Evolutionary conservation across 2,329 filamentous ascomycete species (phyloP).

Genomic region (Teratosphaeria nubilosa): DNA sequence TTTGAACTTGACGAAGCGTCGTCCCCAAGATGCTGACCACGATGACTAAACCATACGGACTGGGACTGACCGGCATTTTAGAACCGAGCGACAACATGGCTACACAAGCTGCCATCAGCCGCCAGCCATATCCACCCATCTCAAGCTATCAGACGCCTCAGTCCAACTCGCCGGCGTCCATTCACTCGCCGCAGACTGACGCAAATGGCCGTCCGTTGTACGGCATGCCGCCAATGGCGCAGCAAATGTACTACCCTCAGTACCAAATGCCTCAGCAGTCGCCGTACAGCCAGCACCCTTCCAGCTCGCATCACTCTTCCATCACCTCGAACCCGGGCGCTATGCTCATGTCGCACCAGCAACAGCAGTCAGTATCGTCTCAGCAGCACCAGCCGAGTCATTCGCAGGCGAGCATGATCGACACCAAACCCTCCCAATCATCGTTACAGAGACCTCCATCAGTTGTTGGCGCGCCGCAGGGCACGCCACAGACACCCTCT

Average conservation of each 20-base stretch:
- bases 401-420: slow-evolving; percentile 32
- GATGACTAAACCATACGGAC: slow-evolving; percentile 8
- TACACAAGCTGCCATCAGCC: slow-evolving; percentile 52
- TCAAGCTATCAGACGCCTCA: slow-evolving; percentile 75
- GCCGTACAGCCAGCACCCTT: slow-evolving; percentile 47
- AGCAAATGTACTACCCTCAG: slow-evolving; percentile 68
- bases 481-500: slow-evolving; percentile 20
- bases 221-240: slow-evolving; percentile 66
- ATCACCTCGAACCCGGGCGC: slow-evolving; percentile 38
- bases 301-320: slow-evolving; percentile 42
- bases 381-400: slow-evolving; percentile 27
- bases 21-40: not conserved
- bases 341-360: slow-evolving; percentile 47
- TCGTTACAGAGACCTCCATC: slow-evolving; percentile 11
- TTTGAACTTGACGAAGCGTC: slow-evolving; percentile 6
- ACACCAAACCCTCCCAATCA: slow-evolving; percentile 10
- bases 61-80: slow-evolving; percentile 48
- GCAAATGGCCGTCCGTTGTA: slow-evolving; percentile 78
- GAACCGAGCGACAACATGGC: slow-evolving; percentile 64
- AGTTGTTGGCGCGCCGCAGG: slow-evolving; percentile 13
- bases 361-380: slow-evolving; percentile 10
- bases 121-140: slow-evolving; percentile 69
- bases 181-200: slow-evolving; percentile 85
- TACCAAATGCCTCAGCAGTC: slow-evolving; percentile 42
- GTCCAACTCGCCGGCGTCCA: slow-evolving; percentile 87